Percentiles rank a stretch among this genome's conserved stretches.
Conservation (phyloP, 1,284 basidiomycete species). For the Schizopora paradoxa region DNA sequence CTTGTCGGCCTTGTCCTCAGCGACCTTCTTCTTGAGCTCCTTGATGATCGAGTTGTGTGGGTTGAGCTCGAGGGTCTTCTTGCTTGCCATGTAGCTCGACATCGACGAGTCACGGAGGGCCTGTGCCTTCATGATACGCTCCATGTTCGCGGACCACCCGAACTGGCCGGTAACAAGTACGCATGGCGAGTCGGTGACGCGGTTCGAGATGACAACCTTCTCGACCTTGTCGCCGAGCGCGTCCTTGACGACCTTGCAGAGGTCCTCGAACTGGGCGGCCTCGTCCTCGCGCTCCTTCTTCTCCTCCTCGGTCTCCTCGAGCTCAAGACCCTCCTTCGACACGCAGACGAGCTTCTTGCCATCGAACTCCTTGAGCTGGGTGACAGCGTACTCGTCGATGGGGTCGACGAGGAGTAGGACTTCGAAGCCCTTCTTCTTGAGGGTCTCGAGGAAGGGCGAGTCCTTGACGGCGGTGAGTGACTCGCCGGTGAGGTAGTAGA, state of each 20-base stretch:
- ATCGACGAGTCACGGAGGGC: conserved; percentile 97
- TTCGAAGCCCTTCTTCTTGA: conserved; percentile 99
- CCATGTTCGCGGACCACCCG: conserved; percentile 99
- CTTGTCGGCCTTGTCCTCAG: conserved; percentile 98
- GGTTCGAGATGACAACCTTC: conserved; percentile 98
- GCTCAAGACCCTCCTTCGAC: conserved; percentile 98
- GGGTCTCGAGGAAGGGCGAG: conserved; percentile 98
- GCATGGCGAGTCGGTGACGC: conserved; percentile 93
- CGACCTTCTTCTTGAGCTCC: conserved; percentile 92
- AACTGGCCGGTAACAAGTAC: conserved; percentile 98
- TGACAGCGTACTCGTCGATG: conserved; percentile 96
- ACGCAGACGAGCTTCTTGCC: conserved; percentile 98
- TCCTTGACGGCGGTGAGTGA: conserved; percentile 88
- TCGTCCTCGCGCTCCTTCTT: conserved; percentile 91
- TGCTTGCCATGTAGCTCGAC: conserved; percentile 98
- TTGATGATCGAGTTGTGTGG: conserved; percentile 91
- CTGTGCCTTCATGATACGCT: conserved; percentile 99
- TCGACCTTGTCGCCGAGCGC: conserved; percentile 99
- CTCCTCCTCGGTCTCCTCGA: conserved; percentile 98
- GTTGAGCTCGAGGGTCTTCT: conserved; percentile 99
- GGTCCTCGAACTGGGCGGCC: conserved; percentile 78
- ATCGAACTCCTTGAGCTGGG: conserved; percentile 99
- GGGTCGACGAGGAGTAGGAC: conserved; percentile 97
- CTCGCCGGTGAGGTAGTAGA: conserved; percentile 99
- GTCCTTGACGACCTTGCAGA: conserved; percentile 96